A percentile compares a stretch with the other conserved stretches of the same genome.
Conservation (phyloP, 2,329 filamentous ascomycete genomes). For the Sclerotinia borealis region DNA sequence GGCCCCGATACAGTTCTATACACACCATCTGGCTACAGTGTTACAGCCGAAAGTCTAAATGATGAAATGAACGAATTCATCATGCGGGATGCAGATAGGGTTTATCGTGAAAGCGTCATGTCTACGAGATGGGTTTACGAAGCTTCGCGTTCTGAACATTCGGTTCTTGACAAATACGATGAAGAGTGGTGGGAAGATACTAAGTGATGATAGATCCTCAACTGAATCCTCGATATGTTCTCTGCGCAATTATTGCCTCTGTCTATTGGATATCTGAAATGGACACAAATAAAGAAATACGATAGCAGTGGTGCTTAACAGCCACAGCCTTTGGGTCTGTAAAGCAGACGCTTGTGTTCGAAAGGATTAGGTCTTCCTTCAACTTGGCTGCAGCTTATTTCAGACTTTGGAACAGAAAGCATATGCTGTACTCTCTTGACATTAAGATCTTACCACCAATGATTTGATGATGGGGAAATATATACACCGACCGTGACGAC, state of each 20-base stretch:
- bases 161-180: too few relatives aligned
- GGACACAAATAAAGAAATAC: background rate
- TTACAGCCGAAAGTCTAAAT: background rate
- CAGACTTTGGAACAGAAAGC: too few relatives aligned
- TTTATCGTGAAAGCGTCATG: background rate
- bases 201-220: too few relatives aligned
- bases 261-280: background rate
- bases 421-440: background rate
- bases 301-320: background rate
- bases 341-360: background rate
- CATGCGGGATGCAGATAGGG: background rate
- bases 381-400: too few relatives aligned
- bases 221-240: too few relatives aligned
- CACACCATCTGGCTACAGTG: background rate
- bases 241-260: too few relatives aligned
- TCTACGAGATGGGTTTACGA: too few relatives aligned
- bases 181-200: too few relatives aligned
- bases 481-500: background rate
- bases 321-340: background rate
- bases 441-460: background rate
- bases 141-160: too few relatives aligned
- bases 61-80: background rate
- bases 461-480: background rate
- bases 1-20: too few relatives aligned
- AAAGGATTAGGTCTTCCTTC: too few relatives aligned